Percentiles rank a stretch among this genome's conserved stretches.
Evolutionary conservation across 1,139 yeast species (phyloP).

Genomic region (Pichia sp.): DNA sequence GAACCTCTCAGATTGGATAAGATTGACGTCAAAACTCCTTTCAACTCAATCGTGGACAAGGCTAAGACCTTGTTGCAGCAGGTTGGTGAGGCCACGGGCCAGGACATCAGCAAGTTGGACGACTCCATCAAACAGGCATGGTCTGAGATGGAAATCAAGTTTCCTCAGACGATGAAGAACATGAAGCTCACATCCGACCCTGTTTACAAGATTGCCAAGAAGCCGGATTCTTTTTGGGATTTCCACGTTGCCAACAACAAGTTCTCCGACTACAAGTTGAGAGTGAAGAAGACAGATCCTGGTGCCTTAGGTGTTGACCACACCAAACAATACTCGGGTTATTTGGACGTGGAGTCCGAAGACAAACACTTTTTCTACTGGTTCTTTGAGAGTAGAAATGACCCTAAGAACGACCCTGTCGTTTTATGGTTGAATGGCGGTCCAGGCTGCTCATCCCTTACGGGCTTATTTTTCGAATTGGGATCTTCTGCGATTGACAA

Average conservation of each 20-base stretch:
- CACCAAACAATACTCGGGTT: slow-evolving; percentile 62
- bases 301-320: slow-evolving; percentile 39
- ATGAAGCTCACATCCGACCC: slow-evolving; percentile 50
- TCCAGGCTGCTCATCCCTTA: slow-evolving; percentile 68
- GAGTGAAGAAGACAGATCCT: slow-evolving; percentile 31
- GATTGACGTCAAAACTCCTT: background rate
- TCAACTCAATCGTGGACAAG: slow-evolving; percentile 8
- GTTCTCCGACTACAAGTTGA: slow-evolving; percentile 28
- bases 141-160: slow-evolving; percentile 34
- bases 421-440: slow-evolving; percentile 73
- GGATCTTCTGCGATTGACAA: slow-evolving; percentile 59
- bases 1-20: slow-evolving; percentile 13
- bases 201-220: slow-evolving; percentile 37
- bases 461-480: slow-evolving; percentile 63
- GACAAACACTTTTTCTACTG: slow-evolving; percentile 80
- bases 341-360: slow-evolving; percentile 49
- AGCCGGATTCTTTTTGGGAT: slow-evolving; percentile 46
- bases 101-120: slow-evolving; percentile 19
- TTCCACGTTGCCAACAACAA: slow-evolving; percentile 39
- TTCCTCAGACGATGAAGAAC: slow-evolving; percentile 48
- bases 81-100: slow-evolving; percentile 18
- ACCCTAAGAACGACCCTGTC: slow-evolving; percentile 59
- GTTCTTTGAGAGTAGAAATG: slow-evolving; percentile 69
- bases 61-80: slow-evolving; percentile 20
- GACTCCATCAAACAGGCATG: slow-evolving; percentile 24